Conservation (phyloP, 345 rosid genomes). For the Lagerstroemia speciosa region DNA sequence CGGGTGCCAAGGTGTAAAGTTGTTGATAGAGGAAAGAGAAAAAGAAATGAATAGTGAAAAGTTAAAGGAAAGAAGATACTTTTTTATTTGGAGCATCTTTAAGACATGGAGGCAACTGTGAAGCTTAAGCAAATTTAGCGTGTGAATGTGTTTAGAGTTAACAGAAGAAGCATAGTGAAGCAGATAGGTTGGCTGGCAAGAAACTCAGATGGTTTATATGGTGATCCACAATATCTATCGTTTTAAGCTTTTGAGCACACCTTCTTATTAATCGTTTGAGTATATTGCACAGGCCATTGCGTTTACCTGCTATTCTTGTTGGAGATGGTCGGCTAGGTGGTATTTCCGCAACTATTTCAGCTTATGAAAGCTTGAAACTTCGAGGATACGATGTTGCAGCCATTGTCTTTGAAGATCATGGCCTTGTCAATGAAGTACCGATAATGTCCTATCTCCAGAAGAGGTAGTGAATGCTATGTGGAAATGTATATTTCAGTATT, state of each 20-base stretch:
- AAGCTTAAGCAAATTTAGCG: background rate
- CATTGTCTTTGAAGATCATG: constrained; percentile 74
- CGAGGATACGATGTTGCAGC: constrained; percentile 87
- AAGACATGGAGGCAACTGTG: background rate
- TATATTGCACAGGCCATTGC: constrained; percentile 53
- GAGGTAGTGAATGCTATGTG: constrained; percentile 26
- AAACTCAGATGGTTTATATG: background rate
- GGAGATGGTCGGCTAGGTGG: constrained; percentile 97
- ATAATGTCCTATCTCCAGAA: constrained; percentile 57
- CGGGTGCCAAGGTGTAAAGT: background rate
- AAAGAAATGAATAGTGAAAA: background rate
- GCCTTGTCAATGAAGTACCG: constrained; percentile 74
- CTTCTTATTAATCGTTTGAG: background rate
- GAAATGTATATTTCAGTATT: constrained; percentile 1
- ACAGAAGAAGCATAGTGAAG: background rate
- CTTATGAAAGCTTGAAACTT: constrained; percentile 72
- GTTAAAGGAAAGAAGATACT: too few relatives aligned
- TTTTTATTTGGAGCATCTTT: too few relatives aligned
- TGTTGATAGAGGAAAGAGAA: background rate
- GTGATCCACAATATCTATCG: background rate
- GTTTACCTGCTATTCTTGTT: constrained; percentile 82
- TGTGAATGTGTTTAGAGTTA: background rate
- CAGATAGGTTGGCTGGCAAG: too few relatives aligned
- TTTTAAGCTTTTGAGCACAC: background rate
- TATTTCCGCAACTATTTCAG: constrained; percentile 87